Conservation (phyloP, 2,329 filamentous ascomycete genomes). For the Purpureocillium takamizusanense region DNA sequence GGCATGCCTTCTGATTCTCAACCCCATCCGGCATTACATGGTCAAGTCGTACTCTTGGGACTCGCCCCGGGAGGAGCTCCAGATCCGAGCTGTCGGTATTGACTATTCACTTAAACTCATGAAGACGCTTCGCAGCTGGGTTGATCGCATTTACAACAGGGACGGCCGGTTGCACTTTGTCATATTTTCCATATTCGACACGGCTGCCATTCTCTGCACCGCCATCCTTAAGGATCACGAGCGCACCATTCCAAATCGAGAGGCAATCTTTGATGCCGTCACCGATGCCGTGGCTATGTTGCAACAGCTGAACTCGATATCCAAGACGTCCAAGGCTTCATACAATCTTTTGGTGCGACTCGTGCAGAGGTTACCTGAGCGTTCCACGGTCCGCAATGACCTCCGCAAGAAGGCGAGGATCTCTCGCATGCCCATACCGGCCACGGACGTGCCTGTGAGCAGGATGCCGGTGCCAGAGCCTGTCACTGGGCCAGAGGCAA, state of each 20-base stretch:
- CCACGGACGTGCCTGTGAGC: neutral
- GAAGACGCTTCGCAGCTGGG: conserved; percentile 27
- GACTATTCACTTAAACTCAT: conserved; percentile 32
- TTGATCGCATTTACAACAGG: conserved; percentile 31
- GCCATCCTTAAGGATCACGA: conserved; percentile 38
- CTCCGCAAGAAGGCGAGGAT: neutral
- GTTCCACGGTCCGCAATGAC: no score
- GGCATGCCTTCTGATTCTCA: conserved; percentile 34
- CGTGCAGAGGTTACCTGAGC: conserved; percentile 15
- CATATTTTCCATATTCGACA: conserved; percentile 42
- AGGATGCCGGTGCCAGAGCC: neutral
- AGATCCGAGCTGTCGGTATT: conserved; percentile 28
- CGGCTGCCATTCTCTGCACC: conserved; percentile 37
- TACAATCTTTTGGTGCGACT: conserved; percentile 22
- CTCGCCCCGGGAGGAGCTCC: conserved; percentile 19
- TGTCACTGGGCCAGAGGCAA: neutral
- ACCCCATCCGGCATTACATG: conserved; percentile 37
- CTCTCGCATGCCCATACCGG: neutral
- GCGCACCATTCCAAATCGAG: conserved; percentile 25
- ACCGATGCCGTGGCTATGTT: conserved; percentile 22
- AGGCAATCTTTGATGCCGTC: conserved; percentile 29
- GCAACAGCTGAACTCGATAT: conserved; percentile 18
- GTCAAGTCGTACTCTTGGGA: conserved; percentile 21
- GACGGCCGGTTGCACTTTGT: conserved; percentile 42
- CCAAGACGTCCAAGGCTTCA: conserved; percentile 23